Conservation (phyloP, 208 protist genomes). For the Willaertia magna region DNA sequence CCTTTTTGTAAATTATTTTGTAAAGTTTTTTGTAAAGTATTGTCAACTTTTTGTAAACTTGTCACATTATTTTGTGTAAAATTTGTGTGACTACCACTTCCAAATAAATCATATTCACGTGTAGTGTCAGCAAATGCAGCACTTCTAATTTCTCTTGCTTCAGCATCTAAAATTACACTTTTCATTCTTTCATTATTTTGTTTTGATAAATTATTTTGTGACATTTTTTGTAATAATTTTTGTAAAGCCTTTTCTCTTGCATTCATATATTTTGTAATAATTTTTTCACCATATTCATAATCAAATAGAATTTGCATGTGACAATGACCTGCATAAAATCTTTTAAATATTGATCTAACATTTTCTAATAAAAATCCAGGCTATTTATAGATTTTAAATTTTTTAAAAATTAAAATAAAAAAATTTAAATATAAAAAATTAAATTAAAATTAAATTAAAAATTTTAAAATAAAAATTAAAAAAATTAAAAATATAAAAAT, state of each 20-base stretch:
- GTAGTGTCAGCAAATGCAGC: background rate
- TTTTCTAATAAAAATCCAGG: background rate
- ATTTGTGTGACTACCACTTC: no score
- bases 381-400: no score
- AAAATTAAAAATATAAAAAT: no score
- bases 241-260: background rate
- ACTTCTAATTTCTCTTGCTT: background rate
- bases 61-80: no score
- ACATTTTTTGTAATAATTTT: background rate
- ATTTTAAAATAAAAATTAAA: no score
- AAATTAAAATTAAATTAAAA: no score
- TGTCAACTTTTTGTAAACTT: no score
- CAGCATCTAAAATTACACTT: background rate
- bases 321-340: conserved; percentile 2
- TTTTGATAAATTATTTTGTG: background rate
- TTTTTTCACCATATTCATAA: background rate
- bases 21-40: no score
- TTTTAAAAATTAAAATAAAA: no score
- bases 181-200: background rate
- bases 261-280: background rate
- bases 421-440: no score
- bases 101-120: no score
- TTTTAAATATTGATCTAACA: background rate
- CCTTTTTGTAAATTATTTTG: no score
- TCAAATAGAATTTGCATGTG: conserved; percentile 8